phyloP scores from a whole-genome alignment of 805 yeast species.

The Yarrowia sp. region DNA sequence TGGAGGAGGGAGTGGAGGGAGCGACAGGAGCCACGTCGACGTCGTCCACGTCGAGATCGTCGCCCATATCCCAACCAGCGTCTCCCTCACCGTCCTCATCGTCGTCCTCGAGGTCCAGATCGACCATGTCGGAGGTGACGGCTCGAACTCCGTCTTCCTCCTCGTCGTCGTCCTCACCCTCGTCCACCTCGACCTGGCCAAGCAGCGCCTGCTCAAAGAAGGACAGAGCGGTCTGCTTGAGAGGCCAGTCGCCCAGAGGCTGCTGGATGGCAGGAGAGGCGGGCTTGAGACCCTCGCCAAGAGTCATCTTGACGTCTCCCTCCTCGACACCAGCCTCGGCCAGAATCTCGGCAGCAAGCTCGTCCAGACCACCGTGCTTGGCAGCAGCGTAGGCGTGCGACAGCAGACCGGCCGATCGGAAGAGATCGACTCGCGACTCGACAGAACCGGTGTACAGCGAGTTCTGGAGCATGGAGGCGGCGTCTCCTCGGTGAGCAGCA shows the following conservation, averaged over 20 bases:
- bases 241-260: slow-evolving; percentile 78
- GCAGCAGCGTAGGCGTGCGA: slow-evolving; percentile 95
- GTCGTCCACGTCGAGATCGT: slow-evolving; percentile 63
- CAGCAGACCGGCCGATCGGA: slow-evolving; percentile 76
- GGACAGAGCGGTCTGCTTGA: slow-evolving; percentile 72
- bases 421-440: slow-evolving; percentile 74
- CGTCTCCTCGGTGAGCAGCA: slow-evolving; percentile 87
- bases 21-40: slow-evolving; percentile 51
- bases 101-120: slow-evolving; percentile 45
- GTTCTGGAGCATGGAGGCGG: slow-evolving; percentile 80
- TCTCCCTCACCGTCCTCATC: slow-evolving; percentile 83
- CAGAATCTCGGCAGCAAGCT: slow-evolving; percentile 73
- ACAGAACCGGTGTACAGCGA: slow-evolving; percentile 77
- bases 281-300: slow-evolving; percentile 47
- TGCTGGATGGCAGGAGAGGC: slow-evolving; percentile 50
- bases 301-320: slow-evolving; percentile 69
- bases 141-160: slow-evolving; percentile 53
- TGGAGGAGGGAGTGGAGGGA: slow-evolving; percentile 44
- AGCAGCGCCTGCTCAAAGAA: slow-evolving; percentile 84
- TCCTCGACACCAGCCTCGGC: slow-evolving; percentile 71
- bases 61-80: slow-evolving; percentile 64
- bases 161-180: slow-evolving; percentile 59
- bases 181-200: slow-evolving; percentile 74
- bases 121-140: slow-evolving; percentile 46
- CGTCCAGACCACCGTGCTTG: slow-evolving; percentile 79